These are phyloP conservation scores for Talaromyces ruber DNA, from an alignment of 495 filamentous ascomycete species.

Conservation along the genomic window DNA sequence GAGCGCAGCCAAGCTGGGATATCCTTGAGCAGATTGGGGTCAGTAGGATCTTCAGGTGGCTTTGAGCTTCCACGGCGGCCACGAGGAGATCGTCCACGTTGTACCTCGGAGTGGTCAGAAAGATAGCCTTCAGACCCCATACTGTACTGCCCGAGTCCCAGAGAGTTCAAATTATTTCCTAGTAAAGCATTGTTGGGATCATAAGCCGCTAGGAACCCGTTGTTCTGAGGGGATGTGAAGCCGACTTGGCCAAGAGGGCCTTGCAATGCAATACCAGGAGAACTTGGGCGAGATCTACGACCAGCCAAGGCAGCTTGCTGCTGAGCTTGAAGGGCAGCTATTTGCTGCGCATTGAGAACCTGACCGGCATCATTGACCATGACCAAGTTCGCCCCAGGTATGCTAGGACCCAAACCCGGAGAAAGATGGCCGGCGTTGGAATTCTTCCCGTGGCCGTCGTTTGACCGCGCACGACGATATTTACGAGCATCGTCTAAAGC, in stretches of 20 bases:
- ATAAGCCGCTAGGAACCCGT: slow-evolving; percentile 88
- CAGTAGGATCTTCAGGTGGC: slow-evolving; percentile 95
- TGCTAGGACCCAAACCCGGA: slow-evolving; percentile 39
- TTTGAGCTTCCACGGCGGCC: slow-evolving; percentile 92
- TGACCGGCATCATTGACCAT: slow-evolving; percentile 93
- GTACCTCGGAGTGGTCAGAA: slow-evolving; percentile 87
- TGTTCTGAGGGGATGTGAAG: slow-evolving; percentile 88
- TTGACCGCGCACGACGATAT: slow-evolving; percentile 83
- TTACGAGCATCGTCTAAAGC: slow-evolving; percentile 93
- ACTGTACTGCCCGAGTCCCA: slow-evolving; percentile 71
- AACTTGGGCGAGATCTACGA: slow-evolving; percentile 84
- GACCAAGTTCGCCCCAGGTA: slow-evolving; percentile 63
- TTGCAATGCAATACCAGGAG: slow-evolving; percentile 83
- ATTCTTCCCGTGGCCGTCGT: slow-evolving; percentile 61
- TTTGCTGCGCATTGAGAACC: slow-evolving; percentile 72
- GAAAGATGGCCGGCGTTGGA: slow-evolving; percentile 34
- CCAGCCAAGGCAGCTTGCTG: slow-evolving; percentile 70
- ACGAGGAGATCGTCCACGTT: slow-evolving; percentile 83
- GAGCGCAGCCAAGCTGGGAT: slow-evolving; percentile 95
- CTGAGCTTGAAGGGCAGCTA: slow-evolving; percentile 77
- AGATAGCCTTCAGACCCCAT: slow-evolving; percentile 76
- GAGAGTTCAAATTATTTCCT: slow-evolving; percentile 60
- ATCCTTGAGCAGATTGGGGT: slow-evolving; percentile 83
- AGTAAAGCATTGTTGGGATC: slow-evolving; percentile 66
- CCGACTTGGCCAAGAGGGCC: slow-evolving; percentile 56